phyloP scores from a whole-genome alignment of 2,329 filamentous ascomycete genomes.

The Didymella segeticola region DNA sequence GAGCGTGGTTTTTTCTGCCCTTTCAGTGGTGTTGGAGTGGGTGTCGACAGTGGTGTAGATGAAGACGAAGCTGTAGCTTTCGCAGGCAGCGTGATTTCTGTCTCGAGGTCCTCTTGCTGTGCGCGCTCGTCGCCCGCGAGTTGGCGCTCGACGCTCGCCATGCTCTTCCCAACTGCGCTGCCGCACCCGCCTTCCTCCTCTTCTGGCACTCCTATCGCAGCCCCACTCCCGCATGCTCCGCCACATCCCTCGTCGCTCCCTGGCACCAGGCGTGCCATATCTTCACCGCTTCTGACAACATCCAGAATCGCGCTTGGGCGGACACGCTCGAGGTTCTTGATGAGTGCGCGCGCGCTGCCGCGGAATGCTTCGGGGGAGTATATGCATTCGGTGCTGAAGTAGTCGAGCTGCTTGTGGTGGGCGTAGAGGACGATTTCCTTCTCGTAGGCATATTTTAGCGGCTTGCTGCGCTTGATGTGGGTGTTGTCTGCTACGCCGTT shows the following conservation, averaged over 20 bases:
- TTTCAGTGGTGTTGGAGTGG: constrained; percentile 8
- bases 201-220: constrained; percentile 59
- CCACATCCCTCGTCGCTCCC: constrained; percentile 49
- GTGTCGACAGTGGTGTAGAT: not conserved
- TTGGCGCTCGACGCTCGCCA: constrained; percentile 80
- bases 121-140: constrained; percentile 70
- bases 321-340: constrained; percentile 94
- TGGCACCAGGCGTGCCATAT: constrained; percentile 90
- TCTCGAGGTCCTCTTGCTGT: constrained; percentile 64
- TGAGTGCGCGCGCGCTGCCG: constrained; percentile 86
- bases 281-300: constrained; percentile 92
- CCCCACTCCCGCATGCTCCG: constrained; percentile 43
- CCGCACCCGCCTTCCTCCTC: constrained; percentile 78
- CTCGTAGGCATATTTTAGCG: constrained; percentile 97
- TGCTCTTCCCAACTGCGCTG: constrained; percentile 69
- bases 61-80: not conserved
- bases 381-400: constrained; percentile 98
- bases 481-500: constrained; percentile 66
- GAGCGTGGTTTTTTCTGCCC: constrained; percentile 27
- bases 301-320: constrained; percentile 93
- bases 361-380: constrained; percentile 97
- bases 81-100: constrained; percentile 62
- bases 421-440: constrained; percentile 99
- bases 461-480: constrained; percentile 94
- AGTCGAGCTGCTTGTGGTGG: constrained; percentile 94